Base-by-base conservation (phyloP, 2,329 filamentous ascomycete species). In the Cladosporium colombiae region DNA sequence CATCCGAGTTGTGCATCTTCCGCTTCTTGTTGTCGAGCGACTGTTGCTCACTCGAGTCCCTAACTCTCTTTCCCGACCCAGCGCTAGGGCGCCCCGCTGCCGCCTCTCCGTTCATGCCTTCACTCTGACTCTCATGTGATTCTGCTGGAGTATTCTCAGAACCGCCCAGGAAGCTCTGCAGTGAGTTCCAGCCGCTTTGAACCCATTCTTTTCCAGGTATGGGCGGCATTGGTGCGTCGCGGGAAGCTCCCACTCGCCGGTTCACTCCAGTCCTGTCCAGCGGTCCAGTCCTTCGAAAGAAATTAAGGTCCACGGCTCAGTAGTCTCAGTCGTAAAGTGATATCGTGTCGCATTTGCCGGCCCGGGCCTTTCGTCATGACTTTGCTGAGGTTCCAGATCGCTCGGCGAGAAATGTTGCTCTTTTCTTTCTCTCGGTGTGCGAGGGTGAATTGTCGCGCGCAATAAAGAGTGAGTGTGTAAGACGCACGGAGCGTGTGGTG, bases 361-460 rank as follows among this genome's bases (percentile, higher is more conserved):
- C 37, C 56, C 23, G 23, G 25, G 33, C 35, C 35, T 59, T 46
- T 29, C 35, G 25, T 59, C 56, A 59, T 59, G 37, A 27, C 56
- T 55, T 33, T n/a, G 27, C 16, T 53, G 25, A 8, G 8, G 50
- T 10, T 55, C 16, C 25, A 37, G 5, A 21, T 21, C 29, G 29
- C 29, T 14, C 14, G 23, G 23, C 37, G 27, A 59, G n/a, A 21
- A 6, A 11, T 46, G 5, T 21, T 16, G 33, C 27, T 5, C 18
- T 40, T 46, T 46, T 44, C 18, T 18, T 21, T 21, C 21, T 46
- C 40, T 46, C 37, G 2, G 35, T 40, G 7, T n/a, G 37, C 18
- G 37, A 46, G 40, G n/a, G 18, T n/a, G 37, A 44, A n/a, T 21
- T 11, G 40, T 46, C n/a, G 40, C 8, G 40, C n/a, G 16, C 16